These are phyloP conservation scores for Microdochium bolleyi DNA, from an alignment of 2,329 filamentous ascomycete genomes.

Conservation along the genomic window DNA sequence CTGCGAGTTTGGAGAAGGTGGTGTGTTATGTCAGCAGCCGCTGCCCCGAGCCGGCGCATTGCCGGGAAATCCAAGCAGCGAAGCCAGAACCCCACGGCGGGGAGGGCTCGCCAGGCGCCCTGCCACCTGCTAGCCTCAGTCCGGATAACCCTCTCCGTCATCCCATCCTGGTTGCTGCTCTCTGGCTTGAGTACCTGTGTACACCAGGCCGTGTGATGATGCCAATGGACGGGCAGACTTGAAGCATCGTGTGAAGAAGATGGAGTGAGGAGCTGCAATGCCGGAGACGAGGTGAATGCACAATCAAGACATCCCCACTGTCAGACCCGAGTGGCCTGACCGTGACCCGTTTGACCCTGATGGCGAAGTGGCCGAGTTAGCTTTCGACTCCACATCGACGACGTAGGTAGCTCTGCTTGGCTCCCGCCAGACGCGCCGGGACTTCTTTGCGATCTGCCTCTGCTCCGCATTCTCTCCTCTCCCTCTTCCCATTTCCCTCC, in stretches of 20 bases:
- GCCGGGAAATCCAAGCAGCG: not conserved
- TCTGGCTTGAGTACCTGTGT: too few relatives aligned
- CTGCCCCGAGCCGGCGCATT: not conserved
- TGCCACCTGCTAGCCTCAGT: not conserved
- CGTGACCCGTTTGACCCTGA: not conserved
- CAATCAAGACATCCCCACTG: too few relatives aligned
- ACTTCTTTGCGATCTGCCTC: constrained; percentile 3
- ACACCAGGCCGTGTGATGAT: too few relatives aligned
- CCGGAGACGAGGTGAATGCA: too few relatives aligned
- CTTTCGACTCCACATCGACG: not conserved
- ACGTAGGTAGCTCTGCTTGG: not conserved
- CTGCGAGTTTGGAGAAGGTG: not conserved
- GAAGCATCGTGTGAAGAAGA: not conserved
- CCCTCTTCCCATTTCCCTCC: constrained; percentile 5
- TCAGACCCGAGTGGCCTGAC: not conserved
- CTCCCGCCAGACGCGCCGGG: not conserved
- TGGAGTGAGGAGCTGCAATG: too few relatives aligned
- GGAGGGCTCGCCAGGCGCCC: too few relatives aligned
- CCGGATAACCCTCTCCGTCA: not conserved
- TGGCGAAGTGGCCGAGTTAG: not conserved
- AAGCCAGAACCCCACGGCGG: not conserved
- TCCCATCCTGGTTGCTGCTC: not conserved
- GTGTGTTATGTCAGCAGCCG: not conserved
- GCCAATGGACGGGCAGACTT: too few relatives aligned
- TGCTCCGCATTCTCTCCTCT: constrained; percentile 1